Evolutionary conservation across 2,329 filamentous ascomycete genomes (phyloP).

Genomic region (Leptographium procerum): DNA sequence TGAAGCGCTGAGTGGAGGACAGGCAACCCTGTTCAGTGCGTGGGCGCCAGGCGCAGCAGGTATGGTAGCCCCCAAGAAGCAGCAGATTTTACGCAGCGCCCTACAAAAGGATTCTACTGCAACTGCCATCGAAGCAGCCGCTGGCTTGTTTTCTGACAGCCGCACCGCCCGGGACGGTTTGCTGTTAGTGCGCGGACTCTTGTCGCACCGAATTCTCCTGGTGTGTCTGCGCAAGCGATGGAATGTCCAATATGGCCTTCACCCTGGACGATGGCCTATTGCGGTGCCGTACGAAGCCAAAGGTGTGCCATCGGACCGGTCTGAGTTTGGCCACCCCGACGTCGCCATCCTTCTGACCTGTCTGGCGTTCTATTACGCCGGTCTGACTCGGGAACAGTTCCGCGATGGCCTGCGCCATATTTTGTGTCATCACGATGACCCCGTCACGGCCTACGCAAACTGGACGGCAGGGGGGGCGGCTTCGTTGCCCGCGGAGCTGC

Average conservation of each 20-base stretch:
- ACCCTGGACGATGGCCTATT: constrained; percentile 42
- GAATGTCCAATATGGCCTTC: constrained; percentile 55
- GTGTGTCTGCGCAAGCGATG: constrained; percentile 51
- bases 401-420: constrained; percentile 37
- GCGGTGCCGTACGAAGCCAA: constrained; percentile 60
- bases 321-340: constrained; percentile 59
- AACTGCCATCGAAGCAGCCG: not conserved
- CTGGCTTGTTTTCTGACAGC: not conserved
- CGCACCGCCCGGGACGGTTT: constrained; percentile 17
- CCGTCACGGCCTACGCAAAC: constrained; percentile 41
- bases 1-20: constrained; percentile 26
- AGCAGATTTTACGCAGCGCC: not conserved
- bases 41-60: not conserved
- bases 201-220: constrained; percentile 47
- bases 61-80: not conserved
- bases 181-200: constrained; percentile 50
- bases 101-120: not conserved
- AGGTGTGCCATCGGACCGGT: constrained; percentile 47
- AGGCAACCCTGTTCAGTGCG: constrained; percentile 16
- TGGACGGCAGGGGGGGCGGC: constrained; percentile 25
- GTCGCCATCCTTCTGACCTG: constrained; percentile 54
- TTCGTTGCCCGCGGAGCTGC: constrained; percentile 31
- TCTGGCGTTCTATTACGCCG: constrained; percentile 55
- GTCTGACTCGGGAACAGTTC: constrained; percentile 38
- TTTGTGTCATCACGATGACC: constrained; percentile 40